Evolutionary conservation across 345 rosid species (phyloP), one percentile per base, ranked within the genome.

Genomic region (Pseudoturritis turrita): DNA sequence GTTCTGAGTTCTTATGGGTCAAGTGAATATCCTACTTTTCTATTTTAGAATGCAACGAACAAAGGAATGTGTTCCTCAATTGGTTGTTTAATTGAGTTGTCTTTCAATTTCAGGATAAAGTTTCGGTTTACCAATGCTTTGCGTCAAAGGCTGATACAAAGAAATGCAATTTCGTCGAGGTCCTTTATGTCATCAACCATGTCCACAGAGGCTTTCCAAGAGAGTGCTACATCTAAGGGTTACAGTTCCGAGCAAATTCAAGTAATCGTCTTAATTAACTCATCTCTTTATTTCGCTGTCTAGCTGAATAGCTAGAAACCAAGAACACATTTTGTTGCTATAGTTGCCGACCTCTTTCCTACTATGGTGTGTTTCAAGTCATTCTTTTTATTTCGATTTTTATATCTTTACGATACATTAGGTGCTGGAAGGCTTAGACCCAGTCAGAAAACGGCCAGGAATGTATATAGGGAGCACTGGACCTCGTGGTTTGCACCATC

Each of bases 401-500:
- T 41, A 9, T 46, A 19, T 5, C 10, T 29, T 33, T 22, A 5
- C 23, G 26, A 33, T 33, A 36, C 51, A 60, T 40, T 77, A 96
- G 99, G 99, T 96, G 52, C 81, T 96, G 76, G 96, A 96, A 84
- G 99, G 99, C 7, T 81, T 96, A 36, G 99, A 96, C 47, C 96
- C 99, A 51, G 99, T 96, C 5, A 85, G 99, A 60, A 96, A 92
- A 81, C 86, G 99, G 75, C 99, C 99, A 4, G 99, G 97, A 37
- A 95, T 95, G 99, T 95, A 95, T 59, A 95, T 95, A 31, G 99
- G 99, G 51, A 95, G 98, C 71, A 95, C 99, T 1, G 99, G 99
- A 50, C 75, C 90, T 75, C 99, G 99, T 41, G 99, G 99, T 74
- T 81, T 95, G 91, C 99, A 95, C 68, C 99, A 95, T 82, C 73